Base-by-base conservation (phyloP, 805 yeast species). In the Starmerella davenportii region DNA sequence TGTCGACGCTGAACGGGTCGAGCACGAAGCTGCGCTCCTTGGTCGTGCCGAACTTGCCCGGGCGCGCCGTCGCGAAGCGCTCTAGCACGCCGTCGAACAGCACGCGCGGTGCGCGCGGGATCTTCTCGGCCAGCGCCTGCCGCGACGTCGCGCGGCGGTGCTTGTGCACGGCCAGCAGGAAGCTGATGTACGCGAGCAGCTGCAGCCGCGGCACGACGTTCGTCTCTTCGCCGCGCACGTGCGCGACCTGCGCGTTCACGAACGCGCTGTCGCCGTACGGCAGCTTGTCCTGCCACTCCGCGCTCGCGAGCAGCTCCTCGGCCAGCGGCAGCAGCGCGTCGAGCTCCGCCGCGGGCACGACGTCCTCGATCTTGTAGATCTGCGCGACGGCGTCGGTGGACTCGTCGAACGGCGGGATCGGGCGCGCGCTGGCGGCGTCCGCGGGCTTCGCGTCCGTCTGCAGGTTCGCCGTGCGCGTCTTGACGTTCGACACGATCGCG, bases 1-100 rank as follows among this genome's bases (percentile, higher is more conserved):
- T 82, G 60, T 82, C 94, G 57, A 82, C 94, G 53, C 73, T 71
- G 50, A 72, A 76, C 30, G 96, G 95, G 53, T 90, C 95, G 43
- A 90, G 70, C 44, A 70, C 64, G 55, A 70, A 87, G n/a, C 76
- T 68, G 49, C 76, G 70, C 45, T 76, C 82, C 54, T 76, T 77
- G n/a, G 79, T 62, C 56, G 71, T 74, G 41, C 90, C 92, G 45
- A 72, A 68, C 13, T 51, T 41, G 5, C 79, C 72, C 5, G 80
- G 66, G 50, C 69, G 70, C 23, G 68, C 52, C 21, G 76, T 69
- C 13, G 95, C 70, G 58, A 82, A 90, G 43, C 78, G 67, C 36
- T 68, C 68, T 43, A 90, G 59, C 25, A 81, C 58, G 30, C 80
- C 79, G 51, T 79, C 85, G 4, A 84, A 60, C 20, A 87, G 63